Base-by-base conservation (phyloP, 139 green algal species). In the Chlorella sp. region DNA sequence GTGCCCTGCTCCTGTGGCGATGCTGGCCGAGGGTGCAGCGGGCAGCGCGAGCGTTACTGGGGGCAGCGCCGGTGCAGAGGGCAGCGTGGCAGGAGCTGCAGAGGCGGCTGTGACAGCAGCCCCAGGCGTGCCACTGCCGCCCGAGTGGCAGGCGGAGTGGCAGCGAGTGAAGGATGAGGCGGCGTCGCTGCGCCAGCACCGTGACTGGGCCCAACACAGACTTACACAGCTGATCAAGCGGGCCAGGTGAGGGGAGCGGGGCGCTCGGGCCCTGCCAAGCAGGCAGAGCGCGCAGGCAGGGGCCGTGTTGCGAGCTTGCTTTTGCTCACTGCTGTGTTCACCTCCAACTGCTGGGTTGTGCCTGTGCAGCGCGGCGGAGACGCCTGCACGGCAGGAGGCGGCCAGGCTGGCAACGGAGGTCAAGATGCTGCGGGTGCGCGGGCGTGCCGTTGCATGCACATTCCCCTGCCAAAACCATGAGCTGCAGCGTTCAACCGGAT, bases 191-290 rank as follows among this genome's bases (percentile, higher is more conserved):
- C 51, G 64, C 27, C 50, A 51, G 36, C 71, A 79, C 61, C 74
- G 75, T 23, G 61, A 82, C 23, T 82, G 77, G 77, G 77, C 77
- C 9, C 61, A 82, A 62, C 55, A 21, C 2, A 65, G 66, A 60
- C 79, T 82, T 31, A 41, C 29, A 2, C 70, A 74, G 70, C 70
- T 82, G 14, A 74, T 82, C 50, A 48, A 63, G 31, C 60, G 77
- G 3, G 77, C 70, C 8, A n/a, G n/a, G n/a, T n/a, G n/a, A n/a
- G n/a, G n/a, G n/a, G n/a, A n/a, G n/a, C n/a, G n/a, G n/a, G n/a
- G n/a, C n/a, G n/a, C n/a, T n/a, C n/a, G n/a, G n/a, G n/a, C n/a
- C n/a, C n/a, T n/a, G n/a, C n/a, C n/a, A n/a, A n/a, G n/a, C n/a
- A n/a, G n/a, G n/a, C n/a, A n/a, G n/a, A n/a, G n/a, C n/a, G n/a